Conservation (phyloP, 2,329 filamentous ascomycete genomes). For the Apiospora hydei region DNA sequence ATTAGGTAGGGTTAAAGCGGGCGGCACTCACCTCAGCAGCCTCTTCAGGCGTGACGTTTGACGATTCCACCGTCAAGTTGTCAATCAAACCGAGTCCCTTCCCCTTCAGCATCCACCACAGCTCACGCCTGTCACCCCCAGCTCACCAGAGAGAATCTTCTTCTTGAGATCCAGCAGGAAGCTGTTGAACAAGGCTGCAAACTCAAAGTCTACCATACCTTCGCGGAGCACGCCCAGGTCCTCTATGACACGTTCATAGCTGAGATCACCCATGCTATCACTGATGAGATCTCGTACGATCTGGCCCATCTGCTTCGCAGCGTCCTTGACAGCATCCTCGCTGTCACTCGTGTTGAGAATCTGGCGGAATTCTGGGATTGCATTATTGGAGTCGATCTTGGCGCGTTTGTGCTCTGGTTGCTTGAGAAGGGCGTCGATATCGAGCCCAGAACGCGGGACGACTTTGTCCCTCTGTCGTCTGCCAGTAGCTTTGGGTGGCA, state of each 20-base stretch:
- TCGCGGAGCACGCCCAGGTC: constrained; percentile 80
- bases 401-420: constrained; percentile 41
- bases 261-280: constrained; percentile 76
- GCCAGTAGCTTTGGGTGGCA: constrained; percentile 80
- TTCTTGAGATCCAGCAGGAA: constrained; percentile 76
- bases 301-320: constrained; percentile 75
- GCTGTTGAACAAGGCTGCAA: constrained; percentile 78
- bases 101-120: constrained; percentile 79
- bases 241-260: constrained; percentile 79
- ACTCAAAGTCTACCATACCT: constrained; percentile 77
- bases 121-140: constrained; percentile 82
- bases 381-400: constrained; percentile 69
- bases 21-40: constrained; percentile 64
- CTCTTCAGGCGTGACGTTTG: constrained; percentile 72
- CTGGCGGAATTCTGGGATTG: constrained; percentile 91
- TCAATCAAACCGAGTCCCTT: constrained; percentile 78
- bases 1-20: no score
- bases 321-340: constrained; percentile 68
- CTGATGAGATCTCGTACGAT: constrained; percentile 75
- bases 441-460: constrained; percentile 88
- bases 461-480: constrained; percentile 73
- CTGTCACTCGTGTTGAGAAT: constrained; percentile 68
- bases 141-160: constrained; percentile 70
- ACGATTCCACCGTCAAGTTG: constrained; percentile 65
- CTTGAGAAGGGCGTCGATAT: constrained; percentile 78